Evolutionary conservation across 176 grass and related monocot genomes (phyloP).

Genomic region (Neostapfia colusana): DNA sequence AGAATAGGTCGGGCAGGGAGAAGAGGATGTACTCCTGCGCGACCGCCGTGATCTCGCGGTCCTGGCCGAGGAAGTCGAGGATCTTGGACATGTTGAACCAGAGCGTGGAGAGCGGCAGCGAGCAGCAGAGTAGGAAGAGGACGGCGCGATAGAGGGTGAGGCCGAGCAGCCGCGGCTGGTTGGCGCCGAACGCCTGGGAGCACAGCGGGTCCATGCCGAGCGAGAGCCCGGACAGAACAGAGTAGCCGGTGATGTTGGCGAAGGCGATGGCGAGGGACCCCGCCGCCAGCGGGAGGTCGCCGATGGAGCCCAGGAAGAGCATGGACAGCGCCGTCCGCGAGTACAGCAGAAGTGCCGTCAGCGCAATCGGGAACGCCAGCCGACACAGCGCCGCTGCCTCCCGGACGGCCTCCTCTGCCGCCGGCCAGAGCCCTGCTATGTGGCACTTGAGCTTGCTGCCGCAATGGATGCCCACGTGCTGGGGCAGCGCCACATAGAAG

Average conservation of each 20-base stretch:
- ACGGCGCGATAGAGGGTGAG: slow-evolving; percentile 84
- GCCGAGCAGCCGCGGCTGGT: slow-evolving; percentile 58
- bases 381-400: slow-evolving; percentile 68
- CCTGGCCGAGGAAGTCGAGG: slow-evolving; percentile 78
- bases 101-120: slow-evolving; percentile 66
- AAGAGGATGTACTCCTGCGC: slow-evolving; percentile 75
- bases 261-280: slow-evolving; percentile 88
- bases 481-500: no score
- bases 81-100: slow-evolving; percentile 82
- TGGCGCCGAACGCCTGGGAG: slow-evolving; percentile 87
- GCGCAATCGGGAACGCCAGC: slow-evolving; percentile 80
- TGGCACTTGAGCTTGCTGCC: no score
- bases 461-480: no score
- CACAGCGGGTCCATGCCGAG: slow-evolving; percentile 98
- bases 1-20: slow-evolving; percentile 84
- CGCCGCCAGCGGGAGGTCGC: slow-evolving; percentile 80
- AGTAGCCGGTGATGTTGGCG: slow-evolving; percentile 96
- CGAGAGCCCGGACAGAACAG: slow-evolving; percentile 76
- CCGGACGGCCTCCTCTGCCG: slow-evolving; percentile 24
- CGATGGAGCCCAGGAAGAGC: slow-evolving; percentile 85
- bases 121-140: slow-evolving; percentile 91
- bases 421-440: not conserved
- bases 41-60: slow-evolving; percentile 67
- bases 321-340: slow-evolving; percentile 79
- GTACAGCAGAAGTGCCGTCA: slow-evolving; percentile 84